Evolutionary conservation across 2,329 filamentous ascomycete species (phyloP), one percentile per base, ranked within the genome.

Genomic region (Colletotrichum gigasporum): DNA sequence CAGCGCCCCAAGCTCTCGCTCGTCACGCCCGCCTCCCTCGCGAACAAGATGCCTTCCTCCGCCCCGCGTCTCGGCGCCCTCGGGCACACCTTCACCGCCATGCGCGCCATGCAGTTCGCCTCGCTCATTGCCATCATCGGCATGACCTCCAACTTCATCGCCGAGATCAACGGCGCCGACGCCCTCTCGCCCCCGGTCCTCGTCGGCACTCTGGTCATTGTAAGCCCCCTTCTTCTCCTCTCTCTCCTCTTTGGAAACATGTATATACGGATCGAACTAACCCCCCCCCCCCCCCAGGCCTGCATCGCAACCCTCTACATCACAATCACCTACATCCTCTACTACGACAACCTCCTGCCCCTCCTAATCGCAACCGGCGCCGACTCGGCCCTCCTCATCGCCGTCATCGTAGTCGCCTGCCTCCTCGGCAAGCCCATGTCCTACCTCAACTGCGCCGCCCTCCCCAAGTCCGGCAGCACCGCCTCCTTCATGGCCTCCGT

Each of bases 351-450:
- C 69, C 85, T 93, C 68, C 90, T 94, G 11, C 91, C 93, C 5
- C 89, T 94, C 66, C 85, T 94, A 58, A 83, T 92, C 77, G 85
- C 85, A 50, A 84, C 88, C 1, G 86, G 77, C 11, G 79, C 91
- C 52, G 94, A 97, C 76, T 76, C 82, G 4, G 75, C 89, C 34
- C 85, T 96, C 42, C 85, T 96, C 57, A 85, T 96, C 64, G 92
- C 92, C 14, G 87, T 93, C 69, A 89, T 94, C 65, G 89, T 95
- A 60, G 87, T 96, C 10, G 87, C 92, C 1, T 88, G 92, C 57
- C 85, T 92, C 5, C 84, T 97, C 51, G 94, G 94, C 70, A 91
- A 90, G 71, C 94, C 93, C 0, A 84, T 97, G 26, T 92, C 91
- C 30, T 91, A 90, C 76, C 86, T 96, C 39, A 86, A 90, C 71